phyloP scores from a whole-genome alignment of 2,329 filamentous ascomycete species.

The Diaporthe velutina region DNA sequence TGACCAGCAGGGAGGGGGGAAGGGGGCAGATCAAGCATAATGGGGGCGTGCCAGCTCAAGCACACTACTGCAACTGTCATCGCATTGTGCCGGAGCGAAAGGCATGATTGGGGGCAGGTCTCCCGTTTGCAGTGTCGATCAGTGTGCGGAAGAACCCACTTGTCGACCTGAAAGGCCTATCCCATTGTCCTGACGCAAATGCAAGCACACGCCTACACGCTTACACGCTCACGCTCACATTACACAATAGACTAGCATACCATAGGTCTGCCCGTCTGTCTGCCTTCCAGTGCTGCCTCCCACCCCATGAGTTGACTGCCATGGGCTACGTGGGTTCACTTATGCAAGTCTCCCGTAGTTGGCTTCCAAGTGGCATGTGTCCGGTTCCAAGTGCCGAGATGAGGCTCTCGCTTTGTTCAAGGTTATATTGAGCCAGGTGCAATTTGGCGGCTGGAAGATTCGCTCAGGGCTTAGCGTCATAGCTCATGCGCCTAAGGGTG shows the following conservation, averaged over 20 bases:
- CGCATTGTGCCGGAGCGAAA: conserved; percentile 13
- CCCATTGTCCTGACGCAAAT: conserved; percentile 4
- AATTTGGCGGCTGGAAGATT: conserved; percentile 29
- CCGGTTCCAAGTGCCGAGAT: conserved; percentile 22
- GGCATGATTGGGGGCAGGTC: conserved; percentile 24
- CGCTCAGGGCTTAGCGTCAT: conserved; percentile 28
- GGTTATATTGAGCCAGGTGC: conserved; percentile 19
- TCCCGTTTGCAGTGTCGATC: conserved; percentile 33
- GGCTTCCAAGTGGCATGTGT: neutral
- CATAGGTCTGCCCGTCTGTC: neutral
- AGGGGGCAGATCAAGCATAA: neutral
- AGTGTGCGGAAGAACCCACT: neutral
- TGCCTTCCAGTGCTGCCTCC: neutral
- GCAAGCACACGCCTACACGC: neutral
- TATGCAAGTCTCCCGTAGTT: neutral
- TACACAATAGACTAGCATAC: neutral
- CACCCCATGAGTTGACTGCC: neutral
- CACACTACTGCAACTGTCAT: conserved; percentile 15
- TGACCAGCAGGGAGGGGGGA: neutral
- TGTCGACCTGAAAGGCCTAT: neutral
- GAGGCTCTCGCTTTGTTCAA: conserved; percentile 30
- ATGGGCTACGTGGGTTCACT: neutral
- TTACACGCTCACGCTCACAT: neutral
- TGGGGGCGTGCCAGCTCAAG: conserved; percentile 13
- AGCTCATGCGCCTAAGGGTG: neutral